Base-by-base conservation (phyloP, 768 basidiomycete genomes). In the Lentinula aciculospora region DNA sequence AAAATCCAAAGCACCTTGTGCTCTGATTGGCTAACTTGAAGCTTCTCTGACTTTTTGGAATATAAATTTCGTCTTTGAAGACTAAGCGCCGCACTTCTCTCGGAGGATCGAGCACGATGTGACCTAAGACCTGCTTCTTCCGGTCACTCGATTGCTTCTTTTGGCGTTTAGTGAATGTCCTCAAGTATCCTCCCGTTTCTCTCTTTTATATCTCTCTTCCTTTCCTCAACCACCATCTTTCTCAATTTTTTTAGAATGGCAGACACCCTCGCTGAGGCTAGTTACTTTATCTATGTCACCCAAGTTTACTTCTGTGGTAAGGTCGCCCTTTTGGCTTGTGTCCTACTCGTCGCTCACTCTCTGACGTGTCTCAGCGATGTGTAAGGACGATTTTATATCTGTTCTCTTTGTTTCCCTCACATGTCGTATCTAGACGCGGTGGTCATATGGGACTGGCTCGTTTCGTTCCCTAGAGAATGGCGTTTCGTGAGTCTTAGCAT, bases 241-340 rank as follows among this genome's bases (percentile, higher is more conserved):
- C 28, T 61, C 47, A 19, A 19, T 17, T 47, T 64, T 59, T 55
- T 61, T 48, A 56, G 67, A 55, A 74, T 73, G 71, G 65, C 58
- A 27, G 76, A 83, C 69, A 69, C 79, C 48, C 70, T 77, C 57
- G 76, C 78, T 62, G 82, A 82, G 40, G 84, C 86, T 58, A 80
- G 85, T 63, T 80, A 88, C 69, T 89, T 89, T 69, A 88, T 91
- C 71, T 89, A 86, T 73, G 83, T 89, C 69, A 80, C 80, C 71
- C 89, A 92, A 74, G 81, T 90, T 69, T 89, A 89, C 76, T 91
- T 92, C 72, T 91, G 88, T 76, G 87, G 89, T 91, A 28, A 32
- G 19, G 19, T 48, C 59, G 63, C 46, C 59, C 61, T 59, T 58
- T 61, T 65, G 60, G 58, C 44, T 56, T 62, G 46, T 64, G 61